Percentiles rank a stretch among this genome's conserved stretches.
phyloP scores from a whole-genome alignment of 192 early-diverging fungal genomes.

The Fimicolochytrium jonesii region DNA sequence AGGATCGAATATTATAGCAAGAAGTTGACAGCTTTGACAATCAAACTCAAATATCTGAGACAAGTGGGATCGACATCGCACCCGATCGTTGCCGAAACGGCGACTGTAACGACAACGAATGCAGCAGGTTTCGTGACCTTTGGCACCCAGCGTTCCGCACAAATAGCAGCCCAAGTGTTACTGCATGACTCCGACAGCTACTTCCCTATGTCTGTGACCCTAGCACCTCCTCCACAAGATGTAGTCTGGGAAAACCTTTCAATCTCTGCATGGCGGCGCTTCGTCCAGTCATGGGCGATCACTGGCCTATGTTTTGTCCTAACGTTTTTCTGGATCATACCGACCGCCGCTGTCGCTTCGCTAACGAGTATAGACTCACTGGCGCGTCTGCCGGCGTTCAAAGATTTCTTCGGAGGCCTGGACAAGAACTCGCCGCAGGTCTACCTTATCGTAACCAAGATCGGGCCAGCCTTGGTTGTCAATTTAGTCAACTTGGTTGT shows the following conservation, averaged over 20 bases:
- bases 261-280: conserved; percentile 27
- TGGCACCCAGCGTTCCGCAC: conserved; percentile 33
- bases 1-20: conserved; percentile 36
- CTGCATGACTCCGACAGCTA: conserved; percentile 27
- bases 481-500: conserved; percentile 25
- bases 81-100: not conserved
- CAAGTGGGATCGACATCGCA: conserved; percentile 13
- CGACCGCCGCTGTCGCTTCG: conserved; percentile 31
- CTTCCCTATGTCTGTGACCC: conserved; percentile 28
- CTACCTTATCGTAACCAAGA: conserved; percentile 27
- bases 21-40: conserved; percentile 29
- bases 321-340: conserved; percentile 40
- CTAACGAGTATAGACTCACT: conserved; percentile 31
- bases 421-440: conserved; percentile 8
- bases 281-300: conserved; percentile 18
- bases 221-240: conserved; percentile 43
- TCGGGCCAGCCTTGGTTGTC: conserved; percentile 37
- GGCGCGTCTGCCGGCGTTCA: conserved; percentile 23
- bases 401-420: conserved; percentile 14
- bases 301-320: conserved; percentile 21
- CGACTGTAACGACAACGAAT: conserved; percentile 13
- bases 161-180: conserved; percentile 38
- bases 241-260: conserved; percentile 40
- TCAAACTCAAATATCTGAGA: conserved; percentile 28
- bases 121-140: conserved; percentile 52